Evolutionary conservation across 306 rosid species (phyloP).

Genomic region (Oemleria cerasiformis): DNA sequence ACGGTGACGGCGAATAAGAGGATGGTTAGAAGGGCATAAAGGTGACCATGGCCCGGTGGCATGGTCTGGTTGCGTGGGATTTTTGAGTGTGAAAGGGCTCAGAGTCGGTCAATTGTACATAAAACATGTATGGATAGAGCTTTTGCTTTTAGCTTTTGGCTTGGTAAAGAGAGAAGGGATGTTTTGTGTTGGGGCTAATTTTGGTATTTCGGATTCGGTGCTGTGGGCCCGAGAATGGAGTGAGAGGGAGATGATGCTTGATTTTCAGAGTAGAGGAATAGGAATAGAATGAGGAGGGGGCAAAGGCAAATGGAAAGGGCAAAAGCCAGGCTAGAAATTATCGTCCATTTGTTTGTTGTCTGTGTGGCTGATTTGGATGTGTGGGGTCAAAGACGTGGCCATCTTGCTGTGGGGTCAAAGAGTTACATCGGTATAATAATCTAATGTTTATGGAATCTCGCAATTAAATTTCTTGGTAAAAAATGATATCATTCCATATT

Average conservation of each 20-base stretch:
- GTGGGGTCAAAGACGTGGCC: not conserved
- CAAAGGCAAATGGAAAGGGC: not conserved
- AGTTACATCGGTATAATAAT: not conserved
- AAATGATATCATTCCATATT: too few relatives aligned
- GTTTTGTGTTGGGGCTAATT: conserved; percentile 19
- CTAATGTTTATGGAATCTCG: too few relatives aligned
- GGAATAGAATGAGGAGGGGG: not conserved
- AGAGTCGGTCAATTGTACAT: too few relatives aligned
- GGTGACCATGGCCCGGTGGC: conserved; percentile 32
- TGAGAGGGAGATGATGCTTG: not conserved
- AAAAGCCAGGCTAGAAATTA: conserved; percentile 59
- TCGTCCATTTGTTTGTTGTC: conserved; percentile 20
- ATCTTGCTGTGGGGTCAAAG: conserved; percentile 3
- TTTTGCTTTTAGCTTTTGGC: not conserved
- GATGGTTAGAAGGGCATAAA: conserved; percentile 5
- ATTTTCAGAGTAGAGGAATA: too few relatives aligned
- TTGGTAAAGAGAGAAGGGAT: not conserved
- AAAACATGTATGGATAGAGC: not conserved
- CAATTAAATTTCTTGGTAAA: too few relatives aligned
- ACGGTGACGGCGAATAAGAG: conserved; percentile 15
- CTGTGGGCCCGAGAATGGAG: conserved; percentile 17
- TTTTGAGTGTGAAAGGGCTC: not conserved
- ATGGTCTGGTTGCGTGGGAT: not conserved
- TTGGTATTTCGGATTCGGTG: conserved; percentile 15
- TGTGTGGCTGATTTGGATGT: too few relatives aligned